Percentiles rank a stretch among this genome's conserved stretches.
Conservation (phyloP, 2,329 filamentous ascomycete genomes). For the Colletotrichum agaves region DNA sequence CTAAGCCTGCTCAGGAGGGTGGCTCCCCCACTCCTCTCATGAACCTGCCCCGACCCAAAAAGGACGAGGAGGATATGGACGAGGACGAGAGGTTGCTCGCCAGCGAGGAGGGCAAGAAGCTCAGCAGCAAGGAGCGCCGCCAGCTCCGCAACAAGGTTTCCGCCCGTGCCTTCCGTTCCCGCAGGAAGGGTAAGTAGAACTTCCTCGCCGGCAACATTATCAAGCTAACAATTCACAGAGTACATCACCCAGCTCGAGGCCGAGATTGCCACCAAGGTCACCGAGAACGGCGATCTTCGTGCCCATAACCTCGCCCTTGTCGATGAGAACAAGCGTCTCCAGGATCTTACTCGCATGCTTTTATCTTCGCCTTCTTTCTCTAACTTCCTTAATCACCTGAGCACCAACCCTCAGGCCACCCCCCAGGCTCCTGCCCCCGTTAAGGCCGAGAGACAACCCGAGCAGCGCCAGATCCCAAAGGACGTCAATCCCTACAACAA, state of each 20-base stretch:
- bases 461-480: conserved; percentile 63
- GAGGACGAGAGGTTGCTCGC: conserved; percentile 93
- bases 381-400: conserved; percentile 79
- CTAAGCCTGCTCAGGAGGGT: conserved; percentile 69
- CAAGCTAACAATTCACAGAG: conserved; percentile 65
- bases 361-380: conserved; percentile 85
- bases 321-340: conserved; percentile 86
- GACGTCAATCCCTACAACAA: conserved; percentile 72
- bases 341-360: conserved; percentile 83
- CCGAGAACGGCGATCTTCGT: conserved; percentile 84
- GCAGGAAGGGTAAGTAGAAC: conserved; percentile 85
- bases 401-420: conserved; percentile 64
- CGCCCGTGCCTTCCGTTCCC: conserved; percentile 95
- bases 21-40: conserved; percentile 59
- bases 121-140: conserved; percentile 96
- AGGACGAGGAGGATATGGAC: conserved; percentile 99
- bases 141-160: conserved; percentile 99
- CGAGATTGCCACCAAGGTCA: conserved; percentile 85
- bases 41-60: conserved; percentile 80
- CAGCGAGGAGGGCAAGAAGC: conserved; percentile 98
- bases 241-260: conserved; percentile 95
- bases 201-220: not conserved
- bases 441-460: conserved; percentile 43
- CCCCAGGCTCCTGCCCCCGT: conserved; percentile 46
- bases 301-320: conserved; percentile 82